Evolutionary conservation across 2,329 filamentous ascomycete genomes (phyloP), one percentile per base, ranked within the genome.

Genomic region (Colletotrichum simmondsii): DNA sequence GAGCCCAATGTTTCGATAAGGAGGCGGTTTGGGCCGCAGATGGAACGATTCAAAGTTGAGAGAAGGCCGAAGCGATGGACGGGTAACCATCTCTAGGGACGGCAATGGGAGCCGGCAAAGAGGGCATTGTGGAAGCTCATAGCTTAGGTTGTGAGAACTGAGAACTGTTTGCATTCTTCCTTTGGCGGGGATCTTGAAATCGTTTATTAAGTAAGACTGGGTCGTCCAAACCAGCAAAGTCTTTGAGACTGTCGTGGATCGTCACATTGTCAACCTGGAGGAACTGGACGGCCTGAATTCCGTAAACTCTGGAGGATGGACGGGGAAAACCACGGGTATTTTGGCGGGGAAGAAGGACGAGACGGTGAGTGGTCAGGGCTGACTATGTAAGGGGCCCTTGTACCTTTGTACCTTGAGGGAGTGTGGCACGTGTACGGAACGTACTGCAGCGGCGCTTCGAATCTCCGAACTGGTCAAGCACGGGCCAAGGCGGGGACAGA

Each of bases 41-140:
- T 22, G 28, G 30, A 8, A 19, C 8, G 12, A 8, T n/a, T 5
- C 19, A 35, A 12, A 59, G 30, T 24, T 24, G 22, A 62, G 24
- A 71, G 64, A 35, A 72, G 37, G 64, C 69, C 57, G 64, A 72
- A 71, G 56, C 63, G 63, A 67, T 56, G 56, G 22, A 42, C 12
- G 26, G 54, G 60, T 30, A 53, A 42, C 37, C 1, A 19, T 19
- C 16, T 16, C 14, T 19, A 42, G 37, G 37, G 37, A 42, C 37
- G 37, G 37, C 16, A 42, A 16, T 16, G 37, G 37, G 37, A 42
- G 37, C 37, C 14, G 37, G 37, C 16, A 42, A 14, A 42, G 14
- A 7, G 37, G 14, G 14, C 37, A 42, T 19, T 42, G 14, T 42
- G 32, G 32, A 35, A 5, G 4, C 32, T 35, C 32, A 12, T 12